phyloP scores from a whole-genome alignment of 768 basidiomycete species.

The Auriscalpium microsporum region DNA sequence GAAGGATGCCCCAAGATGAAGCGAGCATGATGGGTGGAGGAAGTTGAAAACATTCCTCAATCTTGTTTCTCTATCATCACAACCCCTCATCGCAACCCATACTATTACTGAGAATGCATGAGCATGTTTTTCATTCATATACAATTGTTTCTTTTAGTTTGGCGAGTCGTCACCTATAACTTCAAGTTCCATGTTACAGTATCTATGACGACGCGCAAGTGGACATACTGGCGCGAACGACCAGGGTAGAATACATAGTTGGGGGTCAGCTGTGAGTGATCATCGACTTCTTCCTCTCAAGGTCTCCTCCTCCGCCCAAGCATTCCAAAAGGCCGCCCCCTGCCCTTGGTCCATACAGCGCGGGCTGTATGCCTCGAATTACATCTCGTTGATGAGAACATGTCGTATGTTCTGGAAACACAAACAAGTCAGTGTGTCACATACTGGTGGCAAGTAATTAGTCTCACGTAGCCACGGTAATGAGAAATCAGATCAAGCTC shows the following conservation, averaged over 20 bases:
- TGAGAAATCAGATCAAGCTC: conserved; percentile 1
- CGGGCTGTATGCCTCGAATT: conserved; percentile 51
- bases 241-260: too few species aligned
- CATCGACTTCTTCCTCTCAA: neutral
- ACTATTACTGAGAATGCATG: conserved; percentile 5
- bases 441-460: neutral
- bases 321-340: conserved; percentile 62
- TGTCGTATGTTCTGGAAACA: conserved; percentile 57
- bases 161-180: too few species aligned
- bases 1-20: conserved; percentile 18
- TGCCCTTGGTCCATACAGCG: conserved; percentile 74
- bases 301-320: conserved; percentile 64
- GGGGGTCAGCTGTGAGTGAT: too few species aligned
- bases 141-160: neutral
- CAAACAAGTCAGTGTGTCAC: conserved; percentile 7
- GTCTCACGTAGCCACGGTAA: conserved; percentile 56
- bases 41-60: conserved; percentile 7
- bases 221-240: too few species aligned
- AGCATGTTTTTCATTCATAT: neutral
- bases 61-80: neutral
- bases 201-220: too few species aligned
- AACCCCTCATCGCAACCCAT: neutral
- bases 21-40: neutral
- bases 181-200: too few species aligned
- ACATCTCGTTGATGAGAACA: conserved; percentile 72